A percentile compares a stretch with the other conserved stretches of the same genome.
phyloP scores from a whole-genome alignment of 106 monocot genomes.

The Cymbidium sinense region DNA sequence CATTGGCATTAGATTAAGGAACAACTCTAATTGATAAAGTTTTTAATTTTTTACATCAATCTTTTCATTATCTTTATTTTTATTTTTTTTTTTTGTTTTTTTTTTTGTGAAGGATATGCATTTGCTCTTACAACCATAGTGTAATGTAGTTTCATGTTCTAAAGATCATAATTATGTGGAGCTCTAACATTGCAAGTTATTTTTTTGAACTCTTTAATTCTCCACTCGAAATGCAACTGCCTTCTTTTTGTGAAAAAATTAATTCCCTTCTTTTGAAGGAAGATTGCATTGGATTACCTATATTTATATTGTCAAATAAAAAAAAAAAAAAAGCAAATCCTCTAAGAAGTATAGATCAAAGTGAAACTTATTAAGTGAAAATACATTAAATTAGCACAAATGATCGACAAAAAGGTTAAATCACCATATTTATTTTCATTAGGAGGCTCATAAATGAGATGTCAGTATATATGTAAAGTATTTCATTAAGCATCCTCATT shows the following conservation, averaged over 20 bases:
- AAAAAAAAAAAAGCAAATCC: background rate
- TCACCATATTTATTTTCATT: slow-evolving; percentile 39
- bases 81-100: no score
- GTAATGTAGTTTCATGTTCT: slow-evolving; percentile 1
- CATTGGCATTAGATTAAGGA: slow-evolving; percentile 9
- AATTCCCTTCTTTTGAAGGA: slow-evolving; percentile 21
- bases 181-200: slow-evolving; percentile 11
- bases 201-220: slow-evolving; percentile 11
- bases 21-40: background rate
- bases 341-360: background rate
- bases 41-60: slow-evolving; percentile 1
- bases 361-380: background rate
- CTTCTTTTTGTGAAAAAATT: slow-evolving; percentile 19
- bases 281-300: slow-evolving; percentile 18
- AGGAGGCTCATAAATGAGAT: slow-evolving; percentile 49
- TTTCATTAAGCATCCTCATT: slow-evolving; percentile 40
- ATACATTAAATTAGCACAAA: background rate
- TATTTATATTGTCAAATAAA: background rate
- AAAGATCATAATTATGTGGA: background rate
- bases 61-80: slow-evolving; percentile 3
- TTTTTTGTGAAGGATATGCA: slow-evolving; percentile 14
- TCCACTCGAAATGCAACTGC: slow-evolving; percentile 17
- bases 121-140: slow-evolving; percentile 8
- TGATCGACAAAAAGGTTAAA: background rate
- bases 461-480: slow-evolving; percentile 57